Conservation (phyloP, 108 stramenopile genomes). For the Nitzschia inconspicua region DNA sequence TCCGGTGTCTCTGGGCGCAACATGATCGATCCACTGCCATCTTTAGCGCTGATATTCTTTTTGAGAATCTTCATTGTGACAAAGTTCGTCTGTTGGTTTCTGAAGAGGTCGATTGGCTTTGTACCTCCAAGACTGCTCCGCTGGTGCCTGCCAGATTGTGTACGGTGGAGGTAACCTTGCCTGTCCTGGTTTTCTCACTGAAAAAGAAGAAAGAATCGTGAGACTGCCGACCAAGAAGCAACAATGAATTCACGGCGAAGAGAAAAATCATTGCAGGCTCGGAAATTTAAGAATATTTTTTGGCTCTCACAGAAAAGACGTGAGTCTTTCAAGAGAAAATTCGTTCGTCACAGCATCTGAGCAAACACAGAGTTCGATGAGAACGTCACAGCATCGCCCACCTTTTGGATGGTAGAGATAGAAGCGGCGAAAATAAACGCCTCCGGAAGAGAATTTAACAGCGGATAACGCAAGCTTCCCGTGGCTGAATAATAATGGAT, state of each 20-base stretch:
- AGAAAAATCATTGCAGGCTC: background rate
- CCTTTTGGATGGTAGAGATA: no score
- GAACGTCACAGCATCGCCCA: no score
- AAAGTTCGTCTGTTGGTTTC: background rate
- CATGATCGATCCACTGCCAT: constrained; percentile 79
- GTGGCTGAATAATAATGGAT: no score
- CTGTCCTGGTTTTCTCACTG: background rate
- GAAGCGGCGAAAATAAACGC: no score
- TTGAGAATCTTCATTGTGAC: constrained; percentile 71
- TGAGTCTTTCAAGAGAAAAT: background rate
- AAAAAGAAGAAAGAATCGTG: background rate
- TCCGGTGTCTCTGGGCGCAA: constrained; percentile 92
- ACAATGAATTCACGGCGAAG: background rate
- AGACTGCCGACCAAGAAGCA: background rate
- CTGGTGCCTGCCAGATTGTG: no score
- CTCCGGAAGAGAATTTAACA: no score
- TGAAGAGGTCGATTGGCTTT: no score
- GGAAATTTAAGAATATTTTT: constrained; percentile 8
- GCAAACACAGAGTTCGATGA: background rate
- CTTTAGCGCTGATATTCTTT: constrained; percentile 77
- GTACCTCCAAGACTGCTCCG: no score
- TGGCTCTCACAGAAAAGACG: constrained; percentile 7
- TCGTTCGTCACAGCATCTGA: background rate
- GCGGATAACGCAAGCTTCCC: no score
- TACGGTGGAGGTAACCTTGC: constrained; percentile 79